These are phyloP conservation scores for Hemisphaericaspora xylofermentans DNA, from an alignment of 1,139 yeast species.

Conservation along the genomic window DNA sequence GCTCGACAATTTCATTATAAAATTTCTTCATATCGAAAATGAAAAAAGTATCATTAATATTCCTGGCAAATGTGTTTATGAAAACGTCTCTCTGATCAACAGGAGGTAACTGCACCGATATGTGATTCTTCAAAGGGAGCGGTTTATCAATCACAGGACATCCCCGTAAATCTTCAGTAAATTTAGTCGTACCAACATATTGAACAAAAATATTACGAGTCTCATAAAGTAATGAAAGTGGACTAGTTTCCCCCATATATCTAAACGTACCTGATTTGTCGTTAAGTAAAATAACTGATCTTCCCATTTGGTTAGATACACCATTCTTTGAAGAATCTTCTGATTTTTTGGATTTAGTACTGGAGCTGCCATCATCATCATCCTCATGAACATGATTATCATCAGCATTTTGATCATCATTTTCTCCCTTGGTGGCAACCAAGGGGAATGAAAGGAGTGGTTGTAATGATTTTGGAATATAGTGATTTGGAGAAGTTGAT, in stretches of 20 bases:
- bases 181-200: slow-evolving; percentile 17
- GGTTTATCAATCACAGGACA: slow-evolving; percentile 34
- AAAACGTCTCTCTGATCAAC: slow-evolving; percentile 25
- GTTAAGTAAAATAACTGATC: slow-evolving; percentile 18
- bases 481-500: slow-evolving; percentile 6
- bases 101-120: slow-evolving; percentile 23
- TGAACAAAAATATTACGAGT: slow-evolving; percentile 23
- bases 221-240: slow-evolving; percentile 25
- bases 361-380: slow-evolving; percentile 1
- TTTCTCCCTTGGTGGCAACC: slow-evolving; percentile 6
- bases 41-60: slow-evolving; percentile 36
- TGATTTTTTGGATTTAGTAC: neutral
- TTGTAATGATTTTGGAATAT: slow-evolving; percentile 27
- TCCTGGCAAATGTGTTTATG: slow-evolving; percentile 27
- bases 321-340: slow-evolving; percentile 9
- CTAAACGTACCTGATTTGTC: slow-evolving; percentile 24
- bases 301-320: slow-evolving; percentile 18
- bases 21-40: slow-evolving; percentile 35
- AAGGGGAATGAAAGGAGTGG: slow-evolving; percentile 26
- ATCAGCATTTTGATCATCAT: slow-evolving; percentile 1
- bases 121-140: slow-evolving; percentile 15
- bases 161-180: slow-evolving; percentile 36
- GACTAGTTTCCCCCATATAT: slow-evolving; percentile 30
- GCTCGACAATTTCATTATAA: slow-evolving; percentile 21
- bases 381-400: neutral